Evolutionary conservation across 2,329 filamentous ascomycete genomes (phyloP), one percentile per base, ranked within the genome.

Genomic region (Calcarisporium arbuscula): DNA sequence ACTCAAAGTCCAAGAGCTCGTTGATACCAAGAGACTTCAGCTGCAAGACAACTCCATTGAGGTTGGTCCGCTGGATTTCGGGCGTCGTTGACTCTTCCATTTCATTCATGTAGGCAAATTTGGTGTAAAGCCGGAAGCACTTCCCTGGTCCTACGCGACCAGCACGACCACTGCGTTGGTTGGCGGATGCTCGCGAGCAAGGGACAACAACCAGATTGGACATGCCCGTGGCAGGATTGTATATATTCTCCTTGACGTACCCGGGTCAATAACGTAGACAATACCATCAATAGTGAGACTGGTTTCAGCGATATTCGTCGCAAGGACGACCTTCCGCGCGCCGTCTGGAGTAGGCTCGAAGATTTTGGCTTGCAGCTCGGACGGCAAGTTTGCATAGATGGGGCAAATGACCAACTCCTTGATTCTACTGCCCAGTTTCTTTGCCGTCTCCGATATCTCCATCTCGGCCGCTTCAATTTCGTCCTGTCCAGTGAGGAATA

Each of bases 231-330:
- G 83, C 78, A 1, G 89, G 83, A 43, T 95, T 94, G 64, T 90
- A 96, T 2, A 89, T 76, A 47, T 95, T 95, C 54, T 96, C 87
- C 58, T 98, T 98, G 43, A 92, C 87, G 45, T 94, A 94, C 1
- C 92, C 92, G 85, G 85, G 48, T 98, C 92, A 40, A 96, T 94
- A 22, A 96, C 92, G 55, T 94, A 95, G 8, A 90, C 84, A 40
- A 96, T 94, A 12, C 89, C 90, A 54, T 96, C 89, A 38, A 98
- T 95, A 0, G 92, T 98, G 52, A 98, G 64, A 67, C 80, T 88
- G 0, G 92, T 98, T 58, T 98, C 92, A 3, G 92, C 92, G 57
- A 98, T 96, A 54, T 98, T 98, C 3, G 92, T 96, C 0, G 90
- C 88, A 23, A 96, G 64, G 0, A 98, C 87, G 0, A 96, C 87